Evolutionary conservation across 2,329 filamentous ascomycete species (phyloP).

Genomic region (Falciphora oryzae): DNA sequence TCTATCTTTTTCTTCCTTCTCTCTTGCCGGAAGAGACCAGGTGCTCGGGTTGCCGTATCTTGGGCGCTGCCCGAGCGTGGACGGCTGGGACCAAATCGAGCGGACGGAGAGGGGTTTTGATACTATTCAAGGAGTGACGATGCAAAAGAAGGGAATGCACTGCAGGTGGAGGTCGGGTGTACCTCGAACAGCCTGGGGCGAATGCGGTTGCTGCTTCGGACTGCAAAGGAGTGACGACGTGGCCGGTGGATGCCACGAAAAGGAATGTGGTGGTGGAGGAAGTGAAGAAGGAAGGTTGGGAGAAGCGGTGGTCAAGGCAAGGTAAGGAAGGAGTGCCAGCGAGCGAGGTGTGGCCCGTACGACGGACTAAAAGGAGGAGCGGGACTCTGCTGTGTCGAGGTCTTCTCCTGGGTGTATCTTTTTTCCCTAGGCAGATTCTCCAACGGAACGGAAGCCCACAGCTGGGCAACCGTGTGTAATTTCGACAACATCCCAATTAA

Average conservation of each 20-base stretch:
- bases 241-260: constrained; percentile 9
- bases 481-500: not conserved
- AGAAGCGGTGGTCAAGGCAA: constrained; percentile 6
- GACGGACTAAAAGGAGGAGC: constrained; percentile 1
- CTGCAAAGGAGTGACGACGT: not conserved
- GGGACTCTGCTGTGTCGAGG: not conserved
- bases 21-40: not conserved
- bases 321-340: not conserved
- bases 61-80: not conserved
- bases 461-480: not conserved
- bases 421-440: not conserved
- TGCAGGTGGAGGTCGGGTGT: not conserved
- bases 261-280: constrained; percentile 11
- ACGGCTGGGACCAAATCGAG: not conserved
- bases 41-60: not conserved
- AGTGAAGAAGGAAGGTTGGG: constrained; percentile 5
- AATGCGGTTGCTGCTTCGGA: not conserved
- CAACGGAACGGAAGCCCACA: not conserved
- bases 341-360: not conserved
- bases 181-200: not conserved
- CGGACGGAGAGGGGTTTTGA: not conserved
- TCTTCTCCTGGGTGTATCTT: not conserved
- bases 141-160: constrained; percentile 13
- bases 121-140: constrained; percentile 7
- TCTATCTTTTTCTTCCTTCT: not conserved